Evolutionary conservation across 192 early-diverging fungal species (phyloP), one percentile per base, ranked within the genome.

Genomic region (Coemansia sp.): DNA sequence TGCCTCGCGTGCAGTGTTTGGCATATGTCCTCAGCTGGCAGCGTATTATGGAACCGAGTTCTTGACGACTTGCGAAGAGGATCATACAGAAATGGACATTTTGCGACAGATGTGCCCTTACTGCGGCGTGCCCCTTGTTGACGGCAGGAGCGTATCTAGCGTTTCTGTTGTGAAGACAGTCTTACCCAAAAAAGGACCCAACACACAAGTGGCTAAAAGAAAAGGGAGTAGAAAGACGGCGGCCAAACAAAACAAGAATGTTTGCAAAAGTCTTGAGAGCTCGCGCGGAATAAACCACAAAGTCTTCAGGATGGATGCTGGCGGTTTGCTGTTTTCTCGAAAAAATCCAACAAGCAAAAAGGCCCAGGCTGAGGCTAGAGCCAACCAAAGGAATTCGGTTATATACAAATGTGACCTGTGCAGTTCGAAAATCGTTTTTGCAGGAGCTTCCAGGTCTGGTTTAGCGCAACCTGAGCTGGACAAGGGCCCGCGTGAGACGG

Each of bases 11-110:
- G 60, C 71, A 5, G 79, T 64, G 7, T 82, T 82, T 54, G 66
- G 62, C 29, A 63, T 82, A 32, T 82, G 79, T 31, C 79, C 79
- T 3, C 79, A 82, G 64, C 66, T 82, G 7, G 70, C 79, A 14
- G 70, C 70, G 2, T 82, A 76, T 51, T 76, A 67, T 30, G 79
- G 79, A 40, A 67, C 66, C 50, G 29, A 69, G 62, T 73, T 82
- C 31, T 42, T 56, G 25, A 65, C 61, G 0, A 63, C 63, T 1
- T 74, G 68, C 10, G 71, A 70, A 11, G 48, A 50, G 8, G 66
- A 71, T 17, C 64, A 67, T 4, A 60, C 56, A 7, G 57, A 67
- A 8, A 65, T 72, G 31, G 45, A 58, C 5, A 64, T 82, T 7
- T 33, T 45, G 30, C 69, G 79, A 3, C 67, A 72, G 20, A 71